A percentile compares a stretch with the other conserved stretches of the same genome.
Evolutionary conservation across 257 asterid genomes (phyloP).

Genomic region (Linderniella brevidens): DNA sequence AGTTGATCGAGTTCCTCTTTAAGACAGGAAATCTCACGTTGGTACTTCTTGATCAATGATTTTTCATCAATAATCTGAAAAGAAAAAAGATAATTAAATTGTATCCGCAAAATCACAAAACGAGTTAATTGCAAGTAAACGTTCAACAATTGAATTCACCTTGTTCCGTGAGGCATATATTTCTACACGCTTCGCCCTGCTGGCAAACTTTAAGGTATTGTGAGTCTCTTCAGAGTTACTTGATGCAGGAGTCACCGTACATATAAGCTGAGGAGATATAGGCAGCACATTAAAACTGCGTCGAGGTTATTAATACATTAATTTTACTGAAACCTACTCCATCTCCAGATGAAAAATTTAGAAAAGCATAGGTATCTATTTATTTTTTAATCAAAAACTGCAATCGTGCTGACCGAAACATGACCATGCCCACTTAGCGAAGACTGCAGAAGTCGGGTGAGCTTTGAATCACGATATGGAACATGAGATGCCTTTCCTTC

Average conservation of each 20-base stretch:
- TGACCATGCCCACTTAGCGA: conserved; percentile 96
- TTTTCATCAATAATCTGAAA: conserved; percentile 92
- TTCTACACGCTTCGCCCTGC: conserved; percentile 98
- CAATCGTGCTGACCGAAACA: conserved; percentile 89
- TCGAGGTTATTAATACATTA: neutral
- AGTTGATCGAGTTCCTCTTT: conserved; percentile 87
- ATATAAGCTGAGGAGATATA: conserved; percentile 52
- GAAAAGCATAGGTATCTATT: too few species aligned
- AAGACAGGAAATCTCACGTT: conserved; percentile 75
- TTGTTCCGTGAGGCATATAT: conserved; percentile 82
- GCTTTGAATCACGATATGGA: conserved; percentile 95
- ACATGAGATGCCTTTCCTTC: conserved; percentile 93
- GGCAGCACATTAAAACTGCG: neutral
- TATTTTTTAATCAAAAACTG: too few species aligned
- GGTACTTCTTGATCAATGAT: conserved; percentile 93
- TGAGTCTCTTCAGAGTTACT: conserved; percentile 94
- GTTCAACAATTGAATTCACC: conserved; percentile 30
- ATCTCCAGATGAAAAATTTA: too few species aligned
- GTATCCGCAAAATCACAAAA: neutral
- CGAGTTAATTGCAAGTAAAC: conserved; percentile 2
- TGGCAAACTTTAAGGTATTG: conserved; percentile 90
- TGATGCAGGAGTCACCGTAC: conserved; percentile 95
- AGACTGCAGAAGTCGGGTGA: conserved; percentile 89
- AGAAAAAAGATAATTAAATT: neutral
- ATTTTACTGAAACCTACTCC: neutral